Percentiles rank a stretch among this genome's conserved stretches.
phyloP scores from a whole-genome alignment of 345 rosid genomes.

The Conringia planisiliqua region DNA sequence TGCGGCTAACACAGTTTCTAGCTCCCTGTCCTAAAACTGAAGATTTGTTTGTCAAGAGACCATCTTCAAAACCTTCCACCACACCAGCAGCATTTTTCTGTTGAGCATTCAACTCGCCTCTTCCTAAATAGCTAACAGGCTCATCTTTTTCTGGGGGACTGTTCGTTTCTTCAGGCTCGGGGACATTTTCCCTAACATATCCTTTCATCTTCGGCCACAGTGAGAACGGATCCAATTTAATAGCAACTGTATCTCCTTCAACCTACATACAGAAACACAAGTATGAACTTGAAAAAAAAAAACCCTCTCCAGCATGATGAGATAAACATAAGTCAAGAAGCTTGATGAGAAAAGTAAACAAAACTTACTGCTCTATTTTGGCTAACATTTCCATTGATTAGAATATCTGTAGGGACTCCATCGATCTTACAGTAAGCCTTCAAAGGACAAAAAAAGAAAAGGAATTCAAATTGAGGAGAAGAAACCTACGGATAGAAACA shows the following conservation, averaged over 20 bases:
- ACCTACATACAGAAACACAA: conserved; percentile 46
- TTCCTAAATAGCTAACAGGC: not conserved
- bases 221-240: conserved; percentile 61
- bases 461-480: not conserved
- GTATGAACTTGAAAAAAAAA: not conserved
- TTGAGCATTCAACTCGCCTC: not conserved
- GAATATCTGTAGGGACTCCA: conserved; percentile 75
- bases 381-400: conserved; percentile 57
- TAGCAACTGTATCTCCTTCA: conserved; percentile 71
- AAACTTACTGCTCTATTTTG: conserved; percentile 94
- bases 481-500: conserved; percentile 3
- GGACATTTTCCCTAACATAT: conserved; percentile 36
- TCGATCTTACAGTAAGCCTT: conserved; percentile 97
- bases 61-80: conserved; percentile 23
- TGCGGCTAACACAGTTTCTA: conserved; percentile 12
- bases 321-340: not conserved
- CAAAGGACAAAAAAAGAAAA: conserved; percentile 1
- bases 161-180: conserved; percentile 34
- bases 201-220: conserved; percentile 88
- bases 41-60: not conserved
- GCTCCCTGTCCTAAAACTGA: conserved; percentile 21
- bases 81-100: not conserved
- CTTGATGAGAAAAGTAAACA: not conserved
- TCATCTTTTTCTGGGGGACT: conserved; percentile 32
- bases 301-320: not conserved